A percentile compares a stretch with the other conserved stretches of the same genome.
Evolutionary conservation across 192 early-diverging fungal species (phyloP).

Genomic region (Rhizophagus sp.): DNA sequence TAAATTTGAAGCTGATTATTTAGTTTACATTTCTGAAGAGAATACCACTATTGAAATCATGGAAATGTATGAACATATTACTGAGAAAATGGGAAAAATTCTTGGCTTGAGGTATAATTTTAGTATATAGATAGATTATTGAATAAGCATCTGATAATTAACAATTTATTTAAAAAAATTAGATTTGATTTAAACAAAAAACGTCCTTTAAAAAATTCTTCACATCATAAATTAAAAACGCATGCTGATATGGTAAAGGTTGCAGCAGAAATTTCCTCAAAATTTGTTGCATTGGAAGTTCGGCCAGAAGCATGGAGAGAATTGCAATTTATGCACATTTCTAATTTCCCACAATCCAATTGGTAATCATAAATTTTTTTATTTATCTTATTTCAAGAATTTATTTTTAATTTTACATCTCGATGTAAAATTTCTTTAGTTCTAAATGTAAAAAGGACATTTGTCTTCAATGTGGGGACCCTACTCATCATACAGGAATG

Average conservation of each 20-base stretch:
- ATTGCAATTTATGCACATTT: slow-evolving; percentile 59
- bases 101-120: slow-evolving; percentile 11
- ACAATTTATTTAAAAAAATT: background rate
- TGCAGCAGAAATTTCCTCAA: slow-evolving; percentile 39
- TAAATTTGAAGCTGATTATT: slow-evolving; percentile 11
- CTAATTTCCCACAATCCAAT: slow-evolving; percentile 46
- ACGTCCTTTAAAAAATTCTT: background rate
- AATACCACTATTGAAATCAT: background rate
- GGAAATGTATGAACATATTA: slow-evolving; percentile 32
- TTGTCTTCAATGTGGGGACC: slow-evolving; percentile 55
- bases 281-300: slow-evolving; percentile 47
- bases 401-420: background rate
- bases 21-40: slow-evolving; percentile 3
- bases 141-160: background rate
- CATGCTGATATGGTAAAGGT: slow-evolving; percentile 19
- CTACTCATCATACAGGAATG: slow-evolving; percentile 41
- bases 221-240: slow-evolving; percentile 13
- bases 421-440: slow-evolving; percentile 32
- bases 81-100: slow-evolving; percentile 30
- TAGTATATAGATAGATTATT: background rate
- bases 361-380: slow-evolving; percentile 41
- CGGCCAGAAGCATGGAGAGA: slow-evolving; percentile 57
- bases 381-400: background rate
- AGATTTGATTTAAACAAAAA: background rate
- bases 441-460: slow-evolving; percentile 39